Evolutionary conservation across 2,329 filamentous ascomycete species (phyloP), one percentile per base, ranked within the genome.

Genomic region (Aschersonia sp.): DNA sequence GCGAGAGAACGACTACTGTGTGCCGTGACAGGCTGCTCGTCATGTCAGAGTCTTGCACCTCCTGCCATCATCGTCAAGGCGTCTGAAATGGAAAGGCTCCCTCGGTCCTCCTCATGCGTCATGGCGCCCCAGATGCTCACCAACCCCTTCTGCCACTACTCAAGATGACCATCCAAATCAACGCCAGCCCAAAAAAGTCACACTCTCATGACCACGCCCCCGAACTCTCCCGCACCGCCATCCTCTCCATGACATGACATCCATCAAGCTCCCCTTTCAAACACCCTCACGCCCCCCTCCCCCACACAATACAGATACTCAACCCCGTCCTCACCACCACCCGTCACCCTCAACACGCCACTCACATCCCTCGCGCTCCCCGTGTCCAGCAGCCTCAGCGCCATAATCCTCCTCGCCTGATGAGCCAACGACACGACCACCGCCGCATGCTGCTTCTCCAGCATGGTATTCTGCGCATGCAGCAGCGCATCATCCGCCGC

Each of bases 341-440:
- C 71, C 20, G 84, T 89, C 45, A 92, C 72, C 54, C 89, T 76
- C 52, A 96, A 59, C 43, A 95, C 88, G 3, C 91, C 91, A 65
- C 86, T 94, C 32, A 97, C 86, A 65, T 96, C 91, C 60, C 77
- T 82, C 52, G 91, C 89, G n/a, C 82, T 81, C 1, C 91, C 91
- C 0, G 89, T 94, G 59, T 94, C 89, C 51, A 97, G 64, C 58
- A 82, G 74, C 47, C 89, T 73, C 50, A 92, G 67, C 51, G 85
- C 78, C 56, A 94, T 65, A 3, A 91, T 74, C 52, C 76, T 70
- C n/a, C 77, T 67, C 6, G 89, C 86, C 56, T 79, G 74, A 61
- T 96, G 88, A n/a, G 84, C 85, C 52, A 84, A 65, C 5, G 76
- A 77, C 38, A 89, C 70, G 28, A 84, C 66, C 50, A 95, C 77